Evolutionary conservation across 2,329 filamentous ascomycete species (phyloP).

Genomic region (Fusarium illudens): DNA sequence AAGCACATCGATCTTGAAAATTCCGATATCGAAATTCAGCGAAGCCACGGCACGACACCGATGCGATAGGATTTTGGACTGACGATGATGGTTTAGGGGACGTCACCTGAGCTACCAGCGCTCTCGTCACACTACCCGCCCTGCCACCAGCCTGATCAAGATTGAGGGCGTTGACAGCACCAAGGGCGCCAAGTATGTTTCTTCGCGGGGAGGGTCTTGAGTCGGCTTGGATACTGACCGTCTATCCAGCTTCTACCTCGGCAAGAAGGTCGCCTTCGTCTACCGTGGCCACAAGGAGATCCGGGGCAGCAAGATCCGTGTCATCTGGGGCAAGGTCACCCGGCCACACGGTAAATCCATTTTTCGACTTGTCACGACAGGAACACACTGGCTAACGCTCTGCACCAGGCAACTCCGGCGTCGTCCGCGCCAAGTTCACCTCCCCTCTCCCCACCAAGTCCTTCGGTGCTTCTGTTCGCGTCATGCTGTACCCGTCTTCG

Average conservation of each 20-base stretch:
- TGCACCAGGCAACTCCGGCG: conserved; percentile 86
- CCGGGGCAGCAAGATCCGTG: conserved; percentile 96
- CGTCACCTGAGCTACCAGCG: conserved; percentile 98
- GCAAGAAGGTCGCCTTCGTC: conserved; percentile 99
- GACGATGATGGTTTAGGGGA: conserved; percentile 69
- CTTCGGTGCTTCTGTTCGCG: conserved; percentile 94
- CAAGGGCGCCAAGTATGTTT: conserved; percentile 82
- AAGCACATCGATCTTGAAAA: conserved; percentile 31
- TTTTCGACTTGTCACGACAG: neutral
- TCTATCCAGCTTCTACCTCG: conserved; percentile 81
- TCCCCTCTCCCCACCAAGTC: conserved; percentile 95
- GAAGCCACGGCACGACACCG: conserved; percentile 36
- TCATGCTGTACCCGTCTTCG: conserved; percentile 98
- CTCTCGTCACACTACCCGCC: conserved; percentile 89
- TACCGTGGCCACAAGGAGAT: conserved; percentile 96
- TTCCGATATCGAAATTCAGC: conserved; percentile 37
- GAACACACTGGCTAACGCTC: conserved; percentile 22
- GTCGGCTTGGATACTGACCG: conserved; percentile 38
- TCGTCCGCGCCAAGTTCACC: conserved; percentile 97
- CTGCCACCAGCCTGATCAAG: conserved; percentile 94
- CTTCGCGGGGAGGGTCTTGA: neutral
- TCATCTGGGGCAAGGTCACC: conserved; percentile 99
- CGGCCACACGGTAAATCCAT: conserved; percentile 82
- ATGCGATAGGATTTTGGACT: conserved; percentile 41
- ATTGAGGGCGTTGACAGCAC: conserved; percentile 97